Percentiles rank a stretch among this genome's conserved stretches.
phyloP scores from a whole-genome alignment of 192 early-diverging fungal species.

The Piromyces finnis region DNA sequence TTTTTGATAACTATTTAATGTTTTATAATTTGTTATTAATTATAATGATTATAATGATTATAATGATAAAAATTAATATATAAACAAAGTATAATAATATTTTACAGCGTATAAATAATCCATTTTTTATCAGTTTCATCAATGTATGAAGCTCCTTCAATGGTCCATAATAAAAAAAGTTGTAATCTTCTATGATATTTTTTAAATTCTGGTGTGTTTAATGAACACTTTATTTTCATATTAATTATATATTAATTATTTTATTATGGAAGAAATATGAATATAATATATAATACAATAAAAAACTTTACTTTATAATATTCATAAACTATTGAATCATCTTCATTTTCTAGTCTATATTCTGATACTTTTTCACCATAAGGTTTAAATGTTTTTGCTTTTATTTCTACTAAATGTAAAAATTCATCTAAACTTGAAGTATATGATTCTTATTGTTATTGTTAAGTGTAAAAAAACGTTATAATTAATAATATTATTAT shows the following conservation, averaged over 20 bases:
- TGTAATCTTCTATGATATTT: slow-evolving; percentile 68
- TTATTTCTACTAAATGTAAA: slow-evolving; percentile 30
- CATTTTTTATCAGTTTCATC: slow-evolving; percentile 69
- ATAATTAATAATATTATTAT: too few species aligned
- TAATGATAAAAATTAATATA: too few species aligned
- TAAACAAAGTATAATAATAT: slow-evolving; percentile 1
- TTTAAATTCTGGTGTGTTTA: slow-evolving; percentile 43
- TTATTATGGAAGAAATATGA: too few species aligned
- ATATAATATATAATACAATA: neutral
- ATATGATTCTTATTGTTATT: slow-evolving; percentile 19
- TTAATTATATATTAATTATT: neutral
- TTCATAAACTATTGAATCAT: slow-evolving; percentile 24
- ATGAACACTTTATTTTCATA: slow-evolving; percentile 19
- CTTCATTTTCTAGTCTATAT: slow-evolving; percentile 29
- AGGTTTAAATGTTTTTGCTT: slow-evolving; percentile 50
- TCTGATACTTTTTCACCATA: slow-evolving; percentile 58
- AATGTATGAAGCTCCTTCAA: slow-evolving; percentile 79
- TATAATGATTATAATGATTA: too few species aligned
- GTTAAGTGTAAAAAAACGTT: too few species aligned
- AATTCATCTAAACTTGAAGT: slow-evolving; percentile 46
- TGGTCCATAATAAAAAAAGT: slow-evolving; percentile 60
- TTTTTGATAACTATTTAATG: slow-evolving; percentile 38
- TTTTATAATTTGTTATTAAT: too few species aligned
- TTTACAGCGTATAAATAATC: slow-evolving; percentile 38
- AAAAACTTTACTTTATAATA: slow-evolving; percentile 40